Evolutionary conservation across 495 filamentous ascomycete species (phyloP), one percentile per base, ranked within the genome.

Genomic region (Delitschia confertaspora): DNA sequence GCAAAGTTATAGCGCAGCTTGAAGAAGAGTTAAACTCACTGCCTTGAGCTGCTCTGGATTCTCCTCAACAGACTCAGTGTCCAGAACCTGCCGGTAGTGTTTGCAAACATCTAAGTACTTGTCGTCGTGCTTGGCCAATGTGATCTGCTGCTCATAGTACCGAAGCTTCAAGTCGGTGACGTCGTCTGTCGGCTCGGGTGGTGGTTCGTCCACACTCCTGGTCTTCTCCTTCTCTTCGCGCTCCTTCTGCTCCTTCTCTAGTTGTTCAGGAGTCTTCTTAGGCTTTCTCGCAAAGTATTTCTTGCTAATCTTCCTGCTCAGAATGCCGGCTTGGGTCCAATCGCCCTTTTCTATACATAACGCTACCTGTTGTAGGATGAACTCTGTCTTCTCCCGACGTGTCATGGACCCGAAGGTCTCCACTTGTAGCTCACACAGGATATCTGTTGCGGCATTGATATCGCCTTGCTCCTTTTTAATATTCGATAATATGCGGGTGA

Each of bases 321-420:
- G 73, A 57, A 98, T 94, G 40, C 79, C 80, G 17, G 93, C 93
- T 65, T 96, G 91, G 42, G 82, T 91, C 84, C 86, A 98, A 63
- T 98, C 91, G 24, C 80, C 83, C 45, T 80, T 88, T 67, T 96
- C 85, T 59, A 98, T 95, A 70, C 91, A 95, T 37, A 96, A 70
- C 9, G 79, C 76, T 35, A 98, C 89, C 65, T 98, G 91, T 58
- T 89, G 85, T 35, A 98, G 72, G 53, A 98, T 96, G 60, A 98
- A 96, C 55, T 95, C 91, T 9, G 85, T 89, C 81, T 98, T 98
- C 63, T 98, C 91, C 47, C 93, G 78, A 53, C 89, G 73, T 32
- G 84, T 81, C 91, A 98, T 98, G 27, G 91, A 96, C 14, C 91
- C 91, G 57, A 98, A 98, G 1, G 91, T 98, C 71, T 98, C 91